Base-by-base conservation (phyloP, 2,329 filamentous ascomycete species). In the Penicillium psychrosexuale region DNA sequence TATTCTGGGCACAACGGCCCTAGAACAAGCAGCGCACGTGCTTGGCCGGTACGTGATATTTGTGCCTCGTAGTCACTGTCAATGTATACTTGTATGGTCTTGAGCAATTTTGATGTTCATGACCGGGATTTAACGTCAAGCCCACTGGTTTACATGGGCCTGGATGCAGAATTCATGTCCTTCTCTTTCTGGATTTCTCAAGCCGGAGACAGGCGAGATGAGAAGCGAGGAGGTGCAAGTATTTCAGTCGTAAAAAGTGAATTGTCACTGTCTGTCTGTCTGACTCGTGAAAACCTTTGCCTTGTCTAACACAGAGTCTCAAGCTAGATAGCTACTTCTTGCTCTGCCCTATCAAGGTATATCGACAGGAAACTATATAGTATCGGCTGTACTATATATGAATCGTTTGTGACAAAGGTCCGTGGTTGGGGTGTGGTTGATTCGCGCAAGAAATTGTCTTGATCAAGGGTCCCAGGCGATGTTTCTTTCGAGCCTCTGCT, bases 281-380 rank as follows among this genome's bases (percentile, higher is more conserved):
- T 68, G 68, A 64, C 62, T 65, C 65, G 68, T 30, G 66, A 64
- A 64, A 67, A 68, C 63, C 65, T 69, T 59, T 76, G 77, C 74
- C 52, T 77, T 86, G 83, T 87, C 86, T 87, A 89, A 89, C 85
- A 85, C 85, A 85, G 82, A 85, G 70, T 75, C 75, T 75, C 82
- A 84, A 84, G 84, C 85, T 89, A 88, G 83, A 82, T 66, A 64
- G 71, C 71, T 75, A 80, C 72, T 75, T 77, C 78, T 74, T 78
- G 78, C 68, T 79, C 78, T 80, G 82, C 78, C 83, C 82, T 86
- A 85, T 84, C 78, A 84, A 84, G 80, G 83, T 83, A 82, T 84
- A 83, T 84, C 82, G 82, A 84, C 80, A 84, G 79, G 79, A 81
- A 82, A 82, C 80, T 85, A 84, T 83, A 82, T 81, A 81, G 76